Percentiles rank a stretch among this genome's conserved stretches.
Conservation (phyloP, 2,329 filamentous ascomycete genomes). For the Sporothrix curviconia region DNA sequence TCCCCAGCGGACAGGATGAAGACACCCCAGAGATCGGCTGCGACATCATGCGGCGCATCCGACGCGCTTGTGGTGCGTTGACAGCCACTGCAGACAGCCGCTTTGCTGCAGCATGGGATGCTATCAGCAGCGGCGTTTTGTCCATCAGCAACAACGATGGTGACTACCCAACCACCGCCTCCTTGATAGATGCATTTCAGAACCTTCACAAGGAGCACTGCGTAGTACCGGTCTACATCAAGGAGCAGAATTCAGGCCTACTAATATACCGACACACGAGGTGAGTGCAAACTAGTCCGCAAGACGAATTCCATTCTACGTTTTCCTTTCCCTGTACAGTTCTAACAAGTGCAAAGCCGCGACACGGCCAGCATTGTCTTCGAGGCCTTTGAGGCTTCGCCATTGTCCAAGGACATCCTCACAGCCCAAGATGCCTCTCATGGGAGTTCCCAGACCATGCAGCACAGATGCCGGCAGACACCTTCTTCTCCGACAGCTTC, state of each 20-base stretch:
- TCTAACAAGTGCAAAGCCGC: neutral
- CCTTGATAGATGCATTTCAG: neutral
- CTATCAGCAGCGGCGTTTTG: neutral
- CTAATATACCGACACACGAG: slow-evolving; percentile 22
- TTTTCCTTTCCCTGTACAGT: too few species aligned
- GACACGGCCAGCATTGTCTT: slow-evolving; percentile 27
- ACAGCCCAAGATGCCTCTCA: slow-evolving; percentile 43
- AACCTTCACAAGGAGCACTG: neutral
- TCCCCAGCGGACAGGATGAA: slow-evolving; percentile 10
- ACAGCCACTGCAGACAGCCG: neutral
- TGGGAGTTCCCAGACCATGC: slow-evolving; percentile 56
- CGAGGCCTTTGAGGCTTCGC: slow-evolving; percentile 56
- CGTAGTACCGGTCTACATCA: slow-evolving; percentile 12
- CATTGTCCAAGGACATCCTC: slow-evolving; percentile 46
- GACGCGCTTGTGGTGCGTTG: slow-evolving; percentile 2
- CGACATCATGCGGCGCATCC: neutral
- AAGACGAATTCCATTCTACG: neutral
- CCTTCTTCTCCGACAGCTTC: slow-evolving; percentile 33
- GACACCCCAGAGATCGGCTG: neutral
- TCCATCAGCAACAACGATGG: neutral
- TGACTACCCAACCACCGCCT: neutral
- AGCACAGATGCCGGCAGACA: slow-evolving; percentile 37
- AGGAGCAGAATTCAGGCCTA: slow-evolving; percentile 28
- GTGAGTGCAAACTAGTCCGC: neutral
- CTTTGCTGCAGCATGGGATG: slow-evolving; percentile 5